Base-by-base conservation (phyloP, 2,329 filamentous ascomycete genomes). In the Talaromyces sp. region DNA sequence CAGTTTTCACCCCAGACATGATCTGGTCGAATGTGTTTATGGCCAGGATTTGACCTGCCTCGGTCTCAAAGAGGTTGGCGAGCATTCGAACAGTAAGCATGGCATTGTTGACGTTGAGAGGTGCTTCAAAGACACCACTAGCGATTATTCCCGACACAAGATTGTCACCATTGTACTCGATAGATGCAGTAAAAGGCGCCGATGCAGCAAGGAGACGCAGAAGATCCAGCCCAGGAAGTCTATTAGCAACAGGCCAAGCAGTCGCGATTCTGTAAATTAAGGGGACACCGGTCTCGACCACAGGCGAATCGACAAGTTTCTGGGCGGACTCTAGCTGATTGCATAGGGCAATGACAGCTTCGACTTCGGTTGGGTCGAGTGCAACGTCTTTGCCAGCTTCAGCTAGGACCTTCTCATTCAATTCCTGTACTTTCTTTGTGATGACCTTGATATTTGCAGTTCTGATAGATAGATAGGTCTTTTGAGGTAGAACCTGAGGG, bases 61-160 rank as follows among this genome's bases (percentile, higher is more conserved):
- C 76, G 0, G 89, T 90, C 55, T 84, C 82, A 67, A 97, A 96
- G 7, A 97, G 77, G 63, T 99, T 99, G 27, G 86, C 87, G 44
- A 97, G 80, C 13, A 87, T 84, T 3, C 94, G 88, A 11, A 91
- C 80, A 0, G 88, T 86, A 79, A 99, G 89, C 87, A 97, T 96
- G 10, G 85, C 83, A 60, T 91, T 91, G 72, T 97, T 97, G 48
- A 87, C 81, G 33, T 85, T 86, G 0, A 88, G 78, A 2, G 84
- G 79, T 0, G 81, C 75, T 8, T 85, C 80, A 48, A 87, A 84
- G 2, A 86, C 79, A 1, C 73, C 82, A 46, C 80, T 83, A 39
- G 69, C 70, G 30, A 86, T 78, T 6, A 97, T 75, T 1, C 77
- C 74, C 7, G 82, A 75, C 3, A 89, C 70, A n/a, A 92, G 75